Evolutionary conservation across 495 filamentous ascomycete genomes (phyloP).

Genomic region (Xanthoparmelia taractica): DNA sequence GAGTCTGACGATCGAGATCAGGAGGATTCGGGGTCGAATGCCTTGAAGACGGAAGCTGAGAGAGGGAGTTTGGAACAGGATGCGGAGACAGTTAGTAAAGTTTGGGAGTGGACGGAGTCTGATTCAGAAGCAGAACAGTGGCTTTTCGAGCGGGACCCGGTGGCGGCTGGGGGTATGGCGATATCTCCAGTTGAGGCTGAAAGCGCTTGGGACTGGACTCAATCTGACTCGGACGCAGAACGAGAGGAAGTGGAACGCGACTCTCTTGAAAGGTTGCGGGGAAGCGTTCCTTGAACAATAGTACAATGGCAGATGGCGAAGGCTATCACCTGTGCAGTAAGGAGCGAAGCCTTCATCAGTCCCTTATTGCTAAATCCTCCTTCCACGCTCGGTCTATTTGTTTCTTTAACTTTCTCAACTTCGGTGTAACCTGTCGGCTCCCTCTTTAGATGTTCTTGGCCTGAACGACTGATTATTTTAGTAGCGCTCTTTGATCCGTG

Average conservation of each 20-base stretch:
- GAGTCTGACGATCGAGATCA: background rate
- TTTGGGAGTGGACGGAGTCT: background rate
- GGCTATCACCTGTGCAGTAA: background rate
- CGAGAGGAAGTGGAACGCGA: background rate
- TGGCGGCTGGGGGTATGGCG: background rate
- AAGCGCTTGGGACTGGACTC: background rate
- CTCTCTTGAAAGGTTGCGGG: background rate
- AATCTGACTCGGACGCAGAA: background rate
- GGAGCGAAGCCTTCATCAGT: background rate
- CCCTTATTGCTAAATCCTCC: background rate
- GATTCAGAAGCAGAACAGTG: background rate
- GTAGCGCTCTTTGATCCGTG: background rate
- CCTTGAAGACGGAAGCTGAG: background rate
- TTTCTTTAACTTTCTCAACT: background rate
- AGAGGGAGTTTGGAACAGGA: background rate
- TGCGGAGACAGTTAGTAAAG: background rate
- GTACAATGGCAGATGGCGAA: background rate
- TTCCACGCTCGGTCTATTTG: background rate
- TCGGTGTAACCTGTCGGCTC: background rate
- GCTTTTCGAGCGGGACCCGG: background rate
- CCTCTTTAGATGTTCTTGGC: background rate
- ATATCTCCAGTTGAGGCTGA: background rate
- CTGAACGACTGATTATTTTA: background rate
- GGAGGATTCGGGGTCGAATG: too few species aligned
- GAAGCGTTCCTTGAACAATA: background rate